These are phyloP conservation scores for Letharia lupina DNA, from an alignment of 495 filamentous ascomycete genomes.

Conservation along the genomic window DNA sequence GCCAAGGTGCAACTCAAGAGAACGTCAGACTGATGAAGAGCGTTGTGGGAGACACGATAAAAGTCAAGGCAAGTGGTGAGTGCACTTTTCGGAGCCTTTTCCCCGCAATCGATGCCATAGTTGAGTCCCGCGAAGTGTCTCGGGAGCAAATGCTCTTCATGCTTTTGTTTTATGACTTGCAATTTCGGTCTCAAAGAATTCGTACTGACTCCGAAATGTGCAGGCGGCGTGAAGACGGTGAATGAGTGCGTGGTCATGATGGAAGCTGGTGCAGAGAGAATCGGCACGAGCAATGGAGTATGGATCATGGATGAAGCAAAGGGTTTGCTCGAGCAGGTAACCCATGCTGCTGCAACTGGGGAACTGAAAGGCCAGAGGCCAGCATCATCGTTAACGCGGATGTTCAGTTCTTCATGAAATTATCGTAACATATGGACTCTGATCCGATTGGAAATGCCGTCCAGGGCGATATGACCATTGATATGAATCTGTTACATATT, in stretches of 20 bases:
- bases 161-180: too few relatives aligned
- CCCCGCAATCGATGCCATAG: too few relatives aligned
- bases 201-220: too few relatives aligned
- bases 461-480: not conserved
- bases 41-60: constrained; percentile 37
- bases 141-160: too few relatives aligned
- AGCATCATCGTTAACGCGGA: constrained; percentile 6
- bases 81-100: too few relatives aligned
- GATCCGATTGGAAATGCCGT: not conserved
- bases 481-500: not conserved
- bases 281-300: constrained; percentile 54
- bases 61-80: constrained; percentile 56
- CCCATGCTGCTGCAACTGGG: constrained; percentile 10
- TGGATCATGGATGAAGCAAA: constrained; percentile 45
- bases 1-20: constrained; percentile 47
- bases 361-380: constrained; percentile 1
- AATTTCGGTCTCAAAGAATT: too few relatives aligned
- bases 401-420: constrained; percentile 18
- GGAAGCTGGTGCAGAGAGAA: constrained; percentile 55
- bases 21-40: constrained; percentile 52
- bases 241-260: constrained; percentile 49
- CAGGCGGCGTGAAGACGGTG: constrained; percentile 43
- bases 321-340: constrained; percentile 12
- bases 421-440: too few relatives aligned
- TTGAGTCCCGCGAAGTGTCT: too few relatives aligned